Evolutionary conservation across 345 rosid genomes (phyloP).

Genomic region (Euphorbia tirucalli): DNA sequence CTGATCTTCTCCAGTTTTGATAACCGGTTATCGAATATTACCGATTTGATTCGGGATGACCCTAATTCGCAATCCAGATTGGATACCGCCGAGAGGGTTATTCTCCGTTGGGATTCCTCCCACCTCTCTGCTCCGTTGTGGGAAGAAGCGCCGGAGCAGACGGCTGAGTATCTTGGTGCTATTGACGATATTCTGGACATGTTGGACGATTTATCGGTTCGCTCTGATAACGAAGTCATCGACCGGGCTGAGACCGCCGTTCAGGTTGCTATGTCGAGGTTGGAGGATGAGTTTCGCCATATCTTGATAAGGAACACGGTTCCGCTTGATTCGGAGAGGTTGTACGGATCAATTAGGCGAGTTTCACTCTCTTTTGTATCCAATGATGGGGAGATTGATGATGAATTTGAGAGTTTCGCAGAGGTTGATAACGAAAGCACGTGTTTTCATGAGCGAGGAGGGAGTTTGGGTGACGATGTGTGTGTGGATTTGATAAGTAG

Average conservation of each 20-base stretch:
- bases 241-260: conserved; percentile 85
- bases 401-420: conserved; percentile 67
- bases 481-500: conserved; percentile 73
- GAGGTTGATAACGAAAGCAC: conserved; percentile 59
- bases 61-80: conserved; percentile 36
- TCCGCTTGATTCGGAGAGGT: conserved; percentile 70
- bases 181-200: conserved; percentile 71
- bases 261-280: conserved; percentile 87
- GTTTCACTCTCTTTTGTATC: conserved; percentile 55
- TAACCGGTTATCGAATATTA: conserved; percentile 84
- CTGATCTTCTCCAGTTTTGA: conserved; percentile 92
- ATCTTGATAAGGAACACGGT: conserved; percentile 70
- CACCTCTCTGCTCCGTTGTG: conserved; percentile 42
- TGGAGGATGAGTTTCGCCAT: conserved; percentile 90
- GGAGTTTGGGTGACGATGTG: conserved; percentile 71
- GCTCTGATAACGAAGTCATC: conserved; percentile 43
- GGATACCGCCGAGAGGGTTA: conserved; percentile 67
- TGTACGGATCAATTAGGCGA: conserved; percentile 82
- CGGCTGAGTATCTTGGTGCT: conserved; percentile 59
- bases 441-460: conserved; percentile 81
- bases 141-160: conserved; percentile 75
- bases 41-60: conserved; percentile 55
- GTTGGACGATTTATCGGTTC: conserved; percentile 45
- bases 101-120: conserved; percentile 52
- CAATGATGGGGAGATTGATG: conserved; percentile 62